Evolutionary conservation across 495 filamentous ascomycete genomes (phyloP), one percentile per base, ranked within the genome.

Genomic region (Penicillium coffeae): DNA sequence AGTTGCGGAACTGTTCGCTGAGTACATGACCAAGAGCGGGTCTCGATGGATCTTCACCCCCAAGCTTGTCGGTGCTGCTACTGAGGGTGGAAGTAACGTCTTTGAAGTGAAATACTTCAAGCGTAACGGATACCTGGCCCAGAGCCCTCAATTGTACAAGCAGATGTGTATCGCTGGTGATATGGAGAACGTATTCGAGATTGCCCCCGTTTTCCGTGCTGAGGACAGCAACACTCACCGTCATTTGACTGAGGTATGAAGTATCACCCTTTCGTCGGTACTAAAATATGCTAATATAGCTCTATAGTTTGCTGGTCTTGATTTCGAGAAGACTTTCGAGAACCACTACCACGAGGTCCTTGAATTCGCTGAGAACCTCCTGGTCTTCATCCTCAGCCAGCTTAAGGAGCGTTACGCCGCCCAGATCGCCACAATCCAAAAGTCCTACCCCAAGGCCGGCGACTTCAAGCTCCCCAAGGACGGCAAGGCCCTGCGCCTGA

Each of bases 211-310:
- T 8, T 98, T 96, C 83, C 81, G 92, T 62, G 93, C 93, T 0
- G 93, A 97, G 74, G 95, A 97, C 68, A 91, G 86, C 46, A 96
- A 96, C 62, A 98, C 93, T 1, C 89, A 94, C 60, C 78, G 93
- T 43, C 93, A 98, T 68, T 86, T 96, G 83, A 97, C 90, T 10
- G 93, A 96, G 67, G 75, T 78, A 74, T 34, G 60, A 53, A 34
- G 3, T 30, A 33, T 41, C 13, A 3, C 10, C 37, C 13, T 3
- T 10, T 4, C 16, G 0, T 16, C 38, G 2, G 30, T n/a, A 20
- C 38, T 42, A 27, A 19, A 0, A 10, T 30, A n/a, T 42, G 15
- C 44, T 48, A 50, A 45, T 47, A 18, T 35, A 15, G 13, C 35
- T 37, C 38, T 27, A 8, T 54, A 78, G 75, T 98, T 95, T 71